Conservation (phyloP, 225 moss, liverwort and hornwort species). For the Marchantia polymorpha region DNA sequence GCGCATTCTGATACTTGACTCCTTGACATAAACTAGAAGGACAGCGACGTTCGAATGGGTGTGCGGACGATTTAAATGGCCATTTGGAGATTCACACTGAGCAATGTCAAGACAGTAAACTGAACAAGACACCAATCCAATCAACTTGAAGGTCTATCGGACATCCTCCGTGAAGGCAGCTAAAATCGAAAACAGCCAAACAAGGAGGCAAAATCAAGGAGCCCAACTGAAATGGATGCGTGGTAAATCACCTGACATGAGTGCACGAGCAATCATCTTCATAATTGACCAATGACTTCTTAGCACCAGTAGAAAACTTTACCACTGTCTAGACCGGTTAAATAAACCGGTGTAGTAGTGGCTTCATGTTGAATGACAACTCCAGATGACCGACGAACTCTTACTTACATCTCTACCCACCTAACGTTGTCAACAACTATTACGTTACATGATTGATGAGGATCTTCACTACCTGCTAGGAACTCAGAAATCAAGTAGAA, state of each 20-base stretch:
- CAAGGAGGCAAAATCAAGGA: too few relatives aligned
- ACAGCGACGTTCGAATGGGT: too few relatives aligned
- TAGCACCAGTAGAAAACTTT: background rate
- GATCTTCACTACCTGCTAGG: background rate
- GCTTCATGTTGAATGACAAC: background rate
- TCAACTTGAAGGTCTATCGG: too few relatives aligned
- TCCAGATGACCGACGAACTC: background rate
- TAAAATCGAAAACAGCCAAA: too few relatives aligned
- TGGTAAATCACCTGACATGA: background rate
- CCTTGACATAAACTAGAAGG: too few relatives aligned
- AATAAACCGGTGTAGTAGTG: background rate
- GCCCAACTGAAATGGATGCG: background rate
- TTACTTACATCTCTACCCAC: conserved; percentile 9
- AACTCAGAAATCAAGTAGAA: conserved; percentile 11
- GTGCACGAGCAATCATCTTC: background rate
- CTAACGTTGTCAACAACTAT: background rate
- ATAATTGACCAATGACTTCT: background rate
- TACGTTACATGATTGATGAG: conserved; percentile 12
- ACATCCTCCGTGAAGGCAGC: too few relatives aligned
- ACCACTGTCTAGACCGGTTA: background rate
- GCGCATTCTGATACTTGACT: too few relatives aligned
- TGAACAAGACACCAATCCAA: too few relatives aligned
- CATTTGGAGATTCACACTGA: too few relatives aligned
- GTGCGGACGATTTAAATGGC: too few relatives aligned
- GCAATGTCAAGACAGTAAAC: too few relatives aligned